Conservation (phyloP, 2,329 filamentous ascomycete genomes). For the Capronia epimyces region DNA sequence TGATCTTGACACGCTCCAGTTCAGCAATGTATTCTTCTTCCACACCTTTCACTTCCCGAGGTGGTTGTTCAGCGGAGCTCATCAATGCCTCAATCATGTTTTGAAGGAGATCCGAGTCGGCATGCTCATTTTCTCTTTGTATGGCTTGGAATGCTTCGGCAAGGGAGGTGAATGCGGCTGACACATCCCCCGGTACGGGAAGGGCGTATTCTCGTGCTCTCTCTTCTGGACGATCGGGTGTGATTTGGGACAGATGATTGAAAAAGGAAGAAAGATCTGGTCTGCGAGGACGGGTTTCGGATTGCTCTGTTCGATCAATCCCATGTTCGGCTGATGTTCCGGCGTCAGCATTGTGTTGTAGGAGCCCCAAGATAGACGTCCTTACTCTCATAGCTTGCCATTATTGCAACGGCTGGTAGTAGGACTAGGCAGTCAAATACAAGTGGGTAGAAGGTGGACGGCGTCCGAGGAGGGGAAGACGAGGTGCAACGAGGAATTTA, state of each 20-base stretch:
- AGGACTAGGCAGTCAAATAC: neutral
- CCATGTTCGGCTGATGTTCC: slow-evolving; percentile 27
- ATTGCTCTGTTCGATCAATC: slow-evolving; percentile 18
- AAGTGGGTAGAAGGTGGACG: neutral
- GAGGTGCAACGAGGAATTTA: slow-evolving; percentile 2
- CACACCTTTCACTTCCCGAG: slow-evolving; percentile 56
- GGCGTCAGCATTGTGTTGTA: slow-evolving; percentile 3
- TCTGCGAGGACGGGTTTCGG: slow-evolving; percentile 42
- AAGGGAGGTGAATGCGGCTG: slow-evolving; percentile 54
- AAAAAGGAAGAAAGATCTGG: slow-evolving; percentile 63
- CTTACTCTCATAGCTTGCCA: slow-evolving; percentile 31
- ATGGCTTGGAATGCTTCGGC: slow-evolving; percentile 58
- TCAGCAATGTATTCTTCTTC: slow-evolving; percentile 44
- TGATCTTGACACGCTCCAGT: slow-evolving; percentile 29
- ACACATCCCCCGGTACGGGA: slow-evolving; percentile 56
- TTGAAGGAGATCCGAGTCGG: slow-evolving; percentile 45
- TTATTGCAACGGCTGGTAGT: slow-evolving; percentile 18
- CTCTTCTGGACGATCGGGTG: slow-evolving; percentile 43
- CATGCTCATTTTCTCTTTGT: slow-evolving; percentile 39
- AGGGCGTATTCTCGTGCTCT: slow-evolving; percentile 54
- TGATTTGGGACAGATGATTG: slow-evolving; percentile 54
- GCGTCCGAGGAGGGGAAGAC: slow-evolving; percentile 2
- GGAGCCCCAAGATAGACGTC: neutral
- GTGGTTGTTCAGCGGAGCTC: slow-evolving; percentile 53
- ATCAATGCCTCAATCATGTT: slow-evolving; percentile 54